Evolutionary conservation across 1,284 basidiomycete species (phyloP), one percentile per base, ranked within the genome.

Genomic region (Schizophyllum commune): DNA sequence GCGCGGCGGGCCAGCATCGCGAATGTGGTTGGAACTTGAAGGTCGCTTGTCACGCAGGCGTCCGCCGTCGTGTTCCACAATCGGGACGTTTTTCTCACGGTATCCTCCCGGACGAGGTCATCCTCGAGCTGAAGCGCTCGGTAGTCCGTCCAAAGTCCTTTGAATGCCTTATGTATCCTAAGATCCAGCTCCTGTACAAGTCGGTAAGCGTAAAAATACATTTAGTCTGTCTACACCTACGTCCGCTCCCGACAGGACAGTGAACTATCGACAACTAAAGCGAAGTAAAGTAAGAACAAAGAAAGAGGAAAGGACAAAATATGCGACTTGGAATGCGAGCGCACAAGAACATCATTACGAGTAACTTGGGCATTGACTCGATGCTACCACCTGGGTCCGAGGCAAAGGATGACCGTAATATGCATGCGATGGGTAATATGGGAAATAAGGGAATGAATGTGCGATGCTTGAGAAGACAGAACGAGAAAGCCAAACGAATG

Each of bases 161-260:
- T n/a, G n/a, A n/a, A n/a, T n/a, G n/a, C n/a, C 13, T 39, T 39
- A 39, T 39, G 34, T 39, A 39, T 39, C 34, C 34, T 39, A 39
- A 39, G 34, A n/a, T 39, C 34, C 34, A 39, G 34, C 34, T 39
- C 34, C 34, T 39, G 34, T 39, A 39, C 34, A 39, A 7, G 34
- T 68, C 69, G 65, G 69, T 66, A 70, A 72, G 73, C 71, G 72
- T 81, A 83, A 77, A 81, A 82, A 82, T 82, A 83, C 81, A 83
- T 72, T 74, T 71, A 73, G 72, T 71, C 70, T 74, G 72, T 82
- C 79, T 82, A 80, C 75, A 76, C 73, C 68, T 73, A 74, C 75
- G 74, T 71, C 74, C 75, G 74, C 71, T 71, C 73, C 73, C 75
- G 72, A 69, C 71, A 54, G 19, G 19, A 54, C 61, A 54, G 71